phyloP scores from a whole-genome alignment of 192 early-diverging fungal species.

The Rhizophagus prolifer region DNA sequence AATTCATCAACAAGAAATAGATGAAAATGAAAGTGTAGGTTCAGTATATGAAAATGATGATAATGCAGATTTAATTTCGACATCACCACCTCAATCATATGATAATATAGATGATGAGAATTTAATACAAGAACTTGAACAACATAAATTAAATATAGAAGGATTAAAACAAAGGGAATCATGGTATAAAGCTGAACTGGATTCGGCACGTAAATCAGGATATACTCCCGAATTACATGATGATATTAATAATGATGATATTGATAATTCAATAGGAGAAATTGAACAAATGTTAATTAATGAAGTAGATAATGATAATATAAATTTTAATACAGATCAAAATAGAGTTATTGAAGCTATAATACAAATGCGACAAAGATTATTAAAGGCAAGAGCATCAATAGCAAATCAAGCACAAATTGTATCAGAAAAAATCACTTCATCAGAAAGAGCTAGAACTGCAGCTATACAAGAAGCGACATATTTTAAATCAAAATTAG shows the following conservation, averaged over 20 bases:
- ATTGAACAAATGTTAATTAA: slow-evolving; percentile 32
- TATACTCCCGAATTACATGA: slow-evolving; percentile 22
- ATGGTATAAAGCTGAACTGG: slow-evolving; percentile 47
- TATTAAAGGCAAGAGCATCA: slow-evolving; percentile 37
- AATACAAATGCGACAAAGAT: slow-evolving; percentile 45
- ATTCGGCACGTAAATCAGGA: slow-evolving; percentile 39
- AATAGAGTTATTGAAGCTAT: slow-evolving; percentile 48
- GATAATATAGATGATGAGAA: slow-evolving; percentile 27
- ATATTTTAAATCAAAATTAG: slow-evolving; percentile 50
- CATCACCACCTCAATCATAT: neutral
- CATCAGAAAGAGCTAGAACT: slow-evolving; percentile 44
- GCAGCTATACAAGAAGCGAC: slow-evolving; percentile 55
- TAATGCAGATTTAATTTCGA: neutral
- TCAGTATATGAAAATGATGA: neutral
- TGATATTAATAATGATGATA: neutral
- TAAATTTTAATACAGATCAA: slow-evolving; percentile 47
- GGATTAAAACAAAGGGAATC: slow-evolving; percentile 44
- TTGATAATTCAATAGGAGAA: slow-evolving; percentile 24
- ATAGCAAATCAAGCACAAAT: slow-evolving; percentile 37
- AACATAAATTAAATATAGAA: slow-evolving; percentile 31
- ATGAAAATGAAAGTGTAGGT: neutral
- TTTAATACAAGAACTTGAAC: slow-evolving; percentile 32
- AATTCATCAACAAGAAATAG: neutral
- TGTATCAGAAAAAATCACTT: slow-evolving; percentile 45
- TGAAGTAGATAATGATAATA: neutral